Evolutionary conservation across 2,329 filamentous ascomycete genomes (phyloP).

Genomic region (Cryphonectria parasitica): DNA sequence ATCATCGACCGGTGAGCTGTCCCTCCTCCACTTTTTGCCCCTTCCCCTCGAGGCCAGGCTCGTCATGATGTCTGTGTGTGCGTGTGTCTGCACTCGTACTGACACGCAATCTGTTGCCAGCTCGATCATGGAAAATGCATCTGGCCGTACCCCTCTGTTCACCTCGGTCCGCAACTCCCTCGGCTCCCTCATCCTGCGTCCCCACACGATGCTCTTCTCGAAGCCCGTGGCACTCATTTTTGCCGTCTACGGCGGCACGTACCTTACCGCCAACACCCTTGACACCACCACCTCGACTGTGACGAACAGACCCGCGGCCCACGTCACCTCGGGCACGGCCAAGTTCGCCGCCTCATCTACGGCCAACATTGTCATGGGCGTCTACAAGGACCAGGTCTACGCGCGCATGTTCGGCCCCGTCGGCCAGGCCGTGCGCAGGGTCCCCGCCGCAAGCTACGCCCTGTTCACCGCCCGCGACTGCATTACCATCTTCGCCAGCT

Average conservation of each 20-base stretch:
- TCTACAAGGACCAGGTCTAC: constrained; percentile 89
- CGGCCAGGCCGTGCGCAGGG: constrained; percentile 51
- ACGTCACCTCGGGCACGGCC: constrained; percentile 71
- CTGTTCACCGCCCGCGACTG: constrained; percentile 85
- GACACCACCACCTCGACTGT: constrained; percentile 77
- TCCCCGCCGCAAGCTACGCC: constrained; percentile 72
- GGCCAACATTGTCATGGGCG: constrained; percentile 83
- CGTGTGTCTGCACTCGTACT: neutral
- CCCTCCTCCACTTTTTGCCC: neutral
- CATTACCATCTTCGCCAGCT: constrained; percentile 87
- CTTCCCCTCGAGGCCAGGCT: neutral
- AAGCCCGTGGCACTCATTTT: constrained; percentile 72
- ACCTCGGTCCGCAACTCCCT: constrained; percentile 64
- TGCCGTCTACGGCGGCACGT: constrained; percentile 84
- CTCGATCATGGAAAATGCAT: constrained; percentile 82
- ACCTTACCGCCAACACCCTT: constrained; percentile 83
- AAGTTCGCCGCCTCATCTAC: constrained; percentile 82
- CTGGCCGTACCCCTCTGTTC: constrained; percentile 64
- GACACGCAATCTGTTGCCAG: constrained; percentile 42
- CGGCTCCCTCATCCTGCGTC: constrained; percentile 58
- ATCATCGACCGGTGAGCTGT: constrained; percentile 77
- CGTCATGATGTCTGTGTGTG: neutral
- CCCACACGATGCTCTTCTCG: constrained; percentile 64
- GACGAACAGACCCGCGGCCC: constrained; percentile 56
- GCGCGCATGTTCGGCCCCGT: constrained; percentile 78